phyloP scores from a whole-genome alignment of 129 eudicot genomes.

The Heracleum sosnowskyi region DNA sequence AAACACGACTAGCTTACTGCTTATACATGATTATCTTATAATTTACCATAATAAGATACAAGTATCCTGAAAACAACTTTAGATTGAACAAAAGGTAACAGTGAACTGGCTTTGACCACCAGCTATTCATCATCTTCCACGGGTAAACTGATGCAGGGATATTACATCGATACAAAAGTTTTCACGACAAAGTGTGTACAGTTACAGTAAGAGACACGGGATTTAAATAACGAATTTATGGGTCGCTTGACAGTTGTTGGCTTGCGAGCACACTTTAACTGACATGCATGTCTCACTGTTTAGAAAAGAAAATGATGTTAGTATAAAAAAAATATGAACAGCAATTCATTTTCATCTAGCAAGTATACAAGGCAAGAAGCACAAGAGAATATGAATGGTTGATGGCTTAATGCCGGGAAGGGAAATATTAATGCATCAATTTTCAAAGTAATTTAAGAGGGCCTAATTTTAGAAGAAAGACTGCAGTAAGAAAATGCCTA shows the following conservation, averaged over 20 bases:
- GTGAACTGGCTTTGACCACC: neutral
- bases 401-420: neutral
- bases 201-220: neutral
- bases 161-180: neutral
- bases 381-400: neutral
- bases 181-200: neutral
- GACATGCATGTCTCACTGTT: neutral
- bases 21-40: neutral
- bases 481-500: slow-evolving; percentile 1
- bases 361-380: neutral
- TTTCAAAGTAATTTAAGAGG: neutral
- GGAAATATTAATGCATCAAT: neutral
- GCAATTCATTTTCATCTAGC: neutral
- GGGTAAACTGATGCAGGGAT: neutral
- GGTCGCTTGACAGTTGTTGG: neutral
- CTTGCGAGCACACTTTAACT: neutral
- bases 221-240: neutral
- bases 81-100: neutral
- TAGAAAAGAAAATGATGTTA: neutral
- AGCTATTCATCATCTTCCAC: neutral
- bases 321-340: neutral
- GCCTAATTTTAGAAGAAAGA: neutral
- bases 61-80: neutral
- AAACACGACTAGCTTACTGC: neutral
- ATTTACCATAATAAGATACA: neutral